Base-by-base conservation (phyloP, 495 filamentous ascomycete genomes). In the Penicillium simplicissimum region DNA sequence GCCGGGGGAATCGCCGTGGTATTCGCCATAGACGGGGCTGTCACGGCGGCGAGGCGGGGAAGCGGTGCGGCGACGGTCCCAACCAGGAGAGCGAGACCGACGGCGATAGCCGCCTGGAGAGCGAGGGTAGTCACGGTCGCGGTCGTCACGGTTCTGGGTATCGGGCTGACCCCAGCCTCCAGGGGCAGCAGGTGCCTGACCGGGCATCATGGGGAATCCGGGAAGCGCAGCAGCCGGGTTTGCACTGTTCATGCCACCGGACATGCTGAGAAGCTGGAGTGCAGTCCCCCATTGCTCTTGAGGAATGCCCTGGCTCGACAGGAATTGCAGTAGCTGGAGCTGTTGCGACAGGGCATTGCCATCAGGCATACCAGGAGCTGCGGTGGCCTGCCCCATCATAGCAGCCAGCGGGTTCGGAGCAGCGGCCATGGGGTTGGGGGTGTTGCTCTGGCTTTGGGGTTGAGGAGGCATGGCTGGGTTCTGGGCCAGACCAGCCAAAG, bases 81-180 rank as follows among this genome's bases (percentile, higher is more conserved):
- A 89, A 38, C 81, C 81, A 37, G 90, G 89, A 33, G 92, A 95
- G 47, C 91, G 84, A 37, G 91, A 95, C 21, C 90, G 87, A 55
- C 87, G 85, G 45, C 89, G 87, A 68, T 86, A 87, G 57, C 84
- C 83, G 54, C 77, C 74, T 25, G 84, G 85, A 17, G 85, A 87
- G 51, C 83, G 81, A 71, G 80, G 75, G 67, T 79, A 84, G 43
- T 81, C 78, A 36, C 84, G 81, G 61, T 82, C 85, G 58, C 84
- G 83, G 61, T 82, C 85, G 67, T 91, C 88, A 83, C 86, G 89
- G 78, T 84, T 78, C 55, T 74, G 72, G 0, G 66, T 60, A 55
- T 80, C 79, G 19, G 73, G 68, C 36, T 66, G 74, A 56, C 67
- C 75, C 81, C 76, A 81, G 35, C 70, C 69, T 36, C 70, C 74